Conservation (phyloP, 2,329 filamentous ascomycete species). For the Eutypa lata region DNA sequence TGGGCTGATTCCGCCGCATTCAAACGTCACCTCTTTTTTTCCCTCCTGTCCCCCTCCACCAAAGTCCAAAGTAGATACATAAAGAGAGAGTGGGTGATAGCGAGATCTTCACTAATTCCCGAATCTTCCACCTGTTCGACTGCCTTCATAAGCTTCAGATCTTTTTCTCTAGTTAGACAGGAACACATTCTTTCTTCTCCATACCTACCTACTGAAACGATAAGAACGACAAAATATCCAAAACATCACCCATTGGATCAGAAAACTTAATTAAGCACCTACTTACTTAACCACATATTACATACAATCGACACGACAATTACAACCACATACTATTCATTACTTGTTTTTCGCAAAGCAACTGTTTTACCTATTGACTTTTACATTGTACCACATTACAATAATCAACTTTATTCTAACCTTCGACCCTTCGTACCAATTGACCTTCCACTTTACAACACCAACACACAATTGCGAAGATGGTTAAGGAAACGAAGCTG, state of each 20-base stretch:
- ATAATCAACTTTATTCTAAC: no score
- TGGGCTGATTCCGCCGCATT: neutral
- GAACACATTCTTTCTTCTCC: neutral
- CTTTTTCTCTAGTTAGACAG: neutral
- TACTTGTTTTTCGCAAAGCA: no score
- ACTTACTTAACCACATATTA: no score
- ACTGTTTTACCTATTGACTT: no score
- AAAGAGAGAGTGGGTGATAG: neutral
- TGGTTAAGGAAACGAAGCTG: slow-evolving; percentile 94
- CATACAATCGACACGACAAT: no score
- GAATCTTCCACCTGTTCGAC: slow-evolving; percentile 10
- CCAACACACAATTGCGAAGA: slow-evolving; percentile 40
- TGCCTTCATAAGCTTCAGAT: neutral
- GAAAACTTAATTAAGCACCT: neutral
- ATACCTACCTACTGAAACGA: neutral
- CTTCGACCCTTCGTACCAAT: no score
- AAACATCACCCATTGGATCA: neutral
- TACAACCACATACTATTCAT: no score
- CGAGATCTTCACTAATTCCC: slow-evolving; percentile 2
- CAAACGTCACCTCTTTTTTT: neutral
- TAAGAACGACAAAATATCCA: neutral
- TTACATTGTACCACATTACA: no score
- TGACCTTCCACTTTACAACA: slow-evolving; percentile 1
- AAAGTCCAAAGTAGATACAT: neutral
- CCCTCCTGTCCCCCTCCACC: neutral